Conservation (phyloP, 2,329 filamentous ascomycete species). For the Colletotrichum lentis region DNA sequence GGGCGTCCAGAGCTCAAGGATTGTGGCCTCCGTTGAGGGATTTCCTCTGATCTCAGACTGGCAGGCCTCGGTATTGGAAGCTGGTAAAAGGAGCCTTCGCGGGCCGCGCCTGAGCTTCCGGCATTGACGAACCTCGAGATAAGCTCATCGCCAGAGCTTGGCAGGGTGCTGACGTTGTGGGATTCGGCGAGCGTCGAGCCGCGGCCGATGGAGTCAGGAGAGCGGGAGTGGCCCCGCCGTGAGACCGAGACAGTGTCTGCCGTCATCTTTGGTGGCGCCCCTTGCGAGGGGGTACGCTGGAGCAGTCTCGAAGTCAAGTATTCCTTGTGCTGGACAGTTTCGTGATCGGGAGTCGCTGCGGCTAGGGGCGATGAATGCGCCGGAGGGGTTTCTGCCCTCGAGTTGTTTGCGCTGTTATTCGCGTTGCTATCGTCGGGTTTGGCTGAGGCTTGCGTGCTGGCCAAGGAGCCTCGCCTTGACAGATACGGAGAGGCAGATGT, state of each 20-base stretch:
- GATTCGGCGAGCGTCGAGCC: constrained; percentile 50
- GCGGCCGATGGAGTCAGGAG: constrained; percentile 50
- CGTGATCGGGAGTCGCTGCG: constrained; percentile 49
- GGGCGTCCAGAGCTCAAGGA: constrained; percentile 52
- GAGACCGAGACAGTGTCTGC: constrained; percentile 63
- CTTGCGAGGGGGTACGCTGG: constrained; percentile 68
- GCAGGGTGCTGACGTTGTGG: constrained; percentile 45
- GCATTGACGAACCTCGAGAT: constrained; percentile 68
- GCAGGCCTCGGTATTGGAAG: constrained; percentile 42
- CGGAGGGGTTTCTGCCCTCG: constrained; percentile 40
- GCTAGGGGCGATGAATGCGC: constrained; percentile 34
- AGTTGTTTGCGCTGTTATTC: constrained; percentile 42
- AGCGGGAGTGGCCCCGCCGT: constrained; percentile 43
- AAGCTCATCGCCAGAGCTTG: constrained; percentile 46
- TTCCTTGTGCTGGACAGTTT: constrained; percentile 64
- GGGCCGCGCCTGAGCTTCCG: constrained; percentile 58
- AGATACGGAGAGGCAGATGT: constrained; percentile 68
- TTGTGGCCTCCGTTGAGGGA: constrained; percentile 50
- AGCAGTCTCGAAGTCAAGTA: constrained; percentile 74
- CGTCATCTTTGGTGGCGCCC: constrained; percentile 71
- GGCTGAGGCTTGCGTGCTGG: constrained; percentile 57
- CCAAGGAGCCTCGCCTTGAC: constrained; percentile 51
- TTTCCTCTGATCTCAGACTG: constrained; percentile 46
- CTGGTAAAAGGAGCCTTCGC: constrained; percentile 62
- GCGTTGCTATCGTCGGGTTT: constrained; percentile 47